Percentiles rank a stretch among this genome's conserved stretches.
Conservation (phyloP, 1,284 basidiomycete species). For the Gomphus bonarii region DNA sequence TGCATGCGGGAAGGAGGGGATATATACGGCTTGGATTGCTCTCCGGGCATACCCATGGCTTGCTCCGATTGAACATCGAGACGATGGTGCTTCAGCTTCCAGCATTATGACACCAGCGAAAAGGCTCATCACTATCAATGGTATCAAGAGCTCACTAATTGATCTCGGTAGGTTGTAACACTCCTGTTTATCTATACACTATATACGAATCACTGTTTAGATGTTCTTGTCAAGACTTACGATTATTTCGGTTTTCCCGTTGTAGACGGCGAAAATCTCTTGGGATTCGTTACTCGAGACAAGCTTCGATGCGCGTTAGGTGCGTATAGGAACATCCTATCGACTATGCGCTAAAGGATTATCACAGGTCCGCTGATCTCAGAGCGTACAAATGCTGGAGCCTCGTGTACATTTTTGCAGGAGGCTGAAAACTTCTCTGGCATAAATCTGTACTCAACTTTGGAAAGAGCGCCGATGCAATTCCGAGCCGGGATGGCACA, state of each 20-base stretch:
- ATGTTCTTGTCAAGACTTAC: slow-evolving; percentile 29
- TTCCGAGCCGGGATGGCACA: slow-evolving; percentile 57
- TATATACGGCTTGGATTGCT: slow-evolving; percentile 65
- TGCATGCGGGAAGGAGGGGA: slow-evolving; percentile 61
- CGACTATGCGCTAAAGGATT: neutral
- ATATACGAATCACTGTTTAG: slow-evolving; percentile 17
- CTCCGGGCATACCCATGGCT: slow-evolving; percentile 67
- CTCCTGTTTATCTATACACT: neutral
- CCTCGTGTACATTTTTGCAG: neutral
- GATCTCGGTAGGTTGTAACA: slow-evolving; percentile 32
- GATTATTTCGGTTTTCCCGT: slow-evolving; percentile 56
- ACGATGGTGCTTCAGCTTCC: slow-evolving; percentile 51
- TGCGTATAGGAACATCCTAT: slow-evolving; percentile 21
- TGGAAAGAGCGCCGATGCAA: slow-evolving; percentile 51
- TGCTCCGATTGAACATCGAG: slow-evolving; percentile 57
- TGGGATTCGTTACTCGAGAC: slow-evolving; percentile 52
- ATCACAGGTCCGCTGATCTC: neutral
- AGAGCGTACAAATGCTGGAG: neutral
- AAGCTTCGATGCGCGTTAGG: slow-evolving; percentile 41
- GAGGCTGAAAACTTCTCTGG: slow-evolving; percentile 12
- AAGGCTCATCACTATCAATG: slow-evolving; percentile 40
- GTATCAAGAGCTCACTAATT: slow-evolving; percentile 34
- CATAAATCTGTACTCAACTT: slow-evolving; percentile 28
- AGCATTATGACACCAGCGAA: slow-evolving; percentile 50
- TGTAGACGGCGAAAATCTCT: slow-evolving; percentile 35